Evolutionary conservation across 495 filamentous ascomycete genomes (phyloP).

Genomic region (Podospora comata): DNA sequence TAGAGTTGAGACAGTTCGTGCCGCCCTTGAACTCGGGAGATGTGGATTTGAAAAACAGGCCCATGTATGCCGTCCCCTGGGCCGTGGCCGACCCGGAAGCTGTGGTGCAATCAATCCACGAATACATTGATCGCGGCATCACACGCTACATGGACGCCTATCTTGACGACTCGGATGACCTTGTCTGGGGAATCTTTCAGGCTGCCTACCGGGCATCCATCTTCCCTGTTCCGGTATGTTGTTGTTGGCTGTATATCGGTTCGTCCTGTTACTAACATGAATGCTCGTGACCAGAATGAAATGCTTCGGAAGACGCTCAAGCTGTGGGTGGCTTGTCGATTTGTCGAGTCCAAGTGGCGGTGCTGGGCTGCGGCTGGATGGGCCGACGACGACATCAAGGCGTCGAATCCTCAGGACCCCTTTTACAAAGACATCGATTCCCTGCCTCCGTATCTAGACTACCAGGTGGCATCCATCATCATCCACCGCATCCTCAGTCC

Average conservation of each 20-base stretch:
- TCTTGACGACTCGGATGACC: constrained; percentile 34
- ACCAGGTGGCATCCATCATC: constrained; percentile 39
- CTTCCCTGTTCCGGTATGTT: constrained; percentile 33
- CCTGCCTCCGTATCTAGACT: constrained; percentile 38
- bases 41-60: constrained; percentile 34
- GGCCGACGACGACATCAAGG: constrained; percentile 26
- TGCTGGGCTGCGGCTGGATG: constrained; percentile 32
- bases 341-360: constrained; percentile 40
- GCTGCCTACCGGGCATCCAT: constrained; percentile 33
- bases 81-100: constrained; percentile 36
- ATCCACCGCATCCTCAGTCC: constrained; percentile 38
- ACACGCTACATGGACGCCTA: constrained; percentile 31
- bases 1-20: constrained; percentile 36
- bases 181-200: constrained; percentile 40
- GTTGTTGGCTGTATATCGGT: not conserved
- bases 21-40: constrained; percentile 25
- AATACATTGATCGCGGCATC: constrained; percentile 31
- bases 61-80: constrained; percentile 41
- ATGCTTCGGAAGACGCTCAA: constrained; percentile 35
- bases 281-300: constrained; percentile 27
- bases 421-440: constrained; percentile 33
- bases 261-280: not conserved
- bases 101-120: constrained; percentile 30
- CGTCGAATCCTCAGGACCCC: constrained; percentile 30
- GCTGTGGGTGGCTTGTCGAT: constrained; percentile 41